These are phyloP conservation scores for Nothomitra cinnamomea DNA, from an alignment of 2,329 filamentous ascomycete species.

Conservation along the genomic window DNA sequence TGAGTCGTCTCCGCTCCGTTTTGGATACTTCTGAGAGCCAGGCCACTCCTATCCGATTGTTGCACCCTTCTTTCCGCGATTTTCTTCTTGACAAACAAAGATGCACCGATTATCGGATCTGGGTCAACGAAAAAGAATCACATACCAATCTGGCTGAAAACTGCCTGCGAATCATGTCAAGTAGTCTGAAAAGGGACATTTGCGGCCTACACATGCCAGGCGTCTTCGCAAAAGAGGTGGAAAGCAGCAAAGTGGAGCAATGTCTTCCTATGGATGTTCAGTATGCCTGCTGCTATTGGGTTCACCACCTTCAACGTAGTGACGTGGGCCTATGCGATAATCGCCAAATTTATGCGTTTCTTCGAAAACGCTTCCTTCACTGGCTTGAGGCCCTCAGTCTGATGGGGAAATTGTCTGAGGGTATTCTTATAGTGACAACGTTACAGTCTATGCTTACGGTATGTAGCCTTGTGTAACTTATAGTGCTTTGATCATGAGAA, in stretches of 20 bases:
- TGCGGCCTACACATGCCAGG: conserved; percentile 18
- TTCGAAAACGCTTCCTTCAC: conserved; percentile 24
- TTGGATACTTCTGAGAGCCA: neutral
- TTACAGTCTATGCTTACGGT: neutral
- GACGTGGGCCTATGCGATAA: conserved; percentile 14
- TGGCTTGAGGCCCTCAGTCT: conserved; percentile 29
- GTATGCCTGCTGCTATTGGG: conserved; percentile 27
- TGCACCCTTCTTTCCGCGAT: neutral
- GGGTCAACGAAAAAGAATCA: conserved; percentile 21
- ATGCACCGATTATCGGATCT: conserved; percentile 16
- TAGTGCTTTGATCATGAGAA: too few species aligned
- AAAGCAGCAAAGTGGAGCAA: conserved; percentile 11
- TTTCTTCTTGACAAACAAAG: conserved; percentile 17
- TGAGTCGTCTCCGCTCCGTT: neutral
- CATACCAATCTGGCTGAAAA: conserved; percentile 18
- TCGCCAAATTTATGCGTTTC: conserved; percentile 19
- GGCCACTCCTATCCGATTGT: neutral
- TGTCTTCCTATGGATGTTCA: conserved; percentile 17
- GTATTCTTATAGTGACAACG: conserved; percentile 12
- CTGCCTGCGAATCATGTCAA: conserved; percentile 23
- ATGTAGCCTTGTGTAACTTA: neutral
- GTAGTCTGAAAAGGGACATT: conserved; percentile 20
- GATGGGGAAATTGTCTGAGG: conserved; percentile 14
- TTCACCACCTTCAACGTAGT: conserved; percentile 18
- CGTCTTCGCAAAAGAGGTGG: conserved; percentile 13